Evolutionary conservation across 805 yeast species (phyloP), one percentile per base, ranked within the genome.

Genomic region (Candida boidinii): DNA sequence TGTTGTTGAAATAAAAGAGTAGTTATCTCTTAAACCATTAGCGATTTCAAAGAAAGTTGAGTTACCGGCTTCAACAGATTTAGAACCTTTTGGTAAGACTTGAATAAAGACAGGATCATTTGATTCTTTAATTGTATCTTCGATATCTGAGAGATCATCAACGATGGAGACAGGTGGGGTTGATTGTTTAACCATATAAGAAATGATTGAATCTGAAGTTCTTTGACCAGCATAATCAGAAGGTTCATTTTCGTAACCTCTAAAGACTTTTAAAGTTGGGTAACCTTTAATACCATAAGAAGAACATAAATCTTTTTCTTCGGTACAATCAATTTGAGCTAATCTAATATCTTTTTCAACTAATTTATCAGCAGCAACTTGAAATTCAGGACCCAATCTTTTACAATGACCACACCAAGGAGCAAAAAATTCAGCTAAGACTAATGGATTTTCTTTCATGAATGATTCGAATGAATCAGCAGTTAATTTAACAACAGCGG

Each of bases 401-500:
- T 88, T 86, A 70, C 96, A 88, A 64, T 88, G 92, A 13, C 96
- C 96, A 69, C 96, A 88, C 96, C 97, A 90, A 55, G 96, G 94
- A 13, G 95, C 95, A 56, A 79, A 85, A 61, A 85, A 85, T 60
- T 85, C 94, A 15, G 90, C 81, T 41, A 85, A 62, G 16, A 85
- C 94, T 45, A 88, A 67, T 23, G 86, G 82, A 64, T 88, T 81
- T 35, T 69, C 74, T 30, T 63, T 59, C 42, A 90, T 60, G 58
- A 83, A 85, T 12, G 66, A 56, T 36, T 71, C 70, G 55, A 84
- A 90, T 38, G 70, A 70, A 24, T 68, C 76, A 15, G 77, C 61
- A 24, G 82, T 73, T 43, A 90, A 71, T 55, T 82, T 76, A 44
- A 85, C 85, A 30, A 90, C 97, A 22, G 88, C 92, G 28, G 95